Evolutionary conservation across 306 rosid genomes (phyloP).

Genomic region (Fagus crenata): DNA sequence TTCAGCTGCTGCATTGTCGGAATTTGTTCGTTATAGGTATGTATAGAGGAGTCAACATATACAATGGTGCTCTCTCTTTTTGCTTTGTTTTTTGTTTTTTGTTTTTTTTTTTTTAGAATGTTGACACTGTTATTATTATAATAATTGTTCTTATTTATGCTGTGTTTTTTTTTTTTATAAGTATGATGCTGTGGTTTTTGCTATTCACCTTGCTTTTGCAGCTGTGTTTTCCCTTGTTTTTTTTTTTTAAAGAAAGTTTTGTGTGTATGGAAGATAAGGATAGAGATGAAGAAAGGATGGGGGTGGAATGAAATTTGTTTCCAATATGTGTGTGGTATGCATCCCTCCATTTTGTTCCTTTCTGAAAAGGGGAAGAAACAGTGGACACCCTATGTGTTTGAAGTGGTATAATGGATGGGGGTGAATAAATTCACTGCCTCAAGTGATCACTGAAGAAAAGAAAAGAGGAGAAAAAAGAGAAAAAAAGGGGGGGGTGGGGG

Average conservation of each 20-base stretch:
- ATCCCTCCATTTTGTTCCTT: no score
- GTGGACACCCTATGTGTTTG: no score
- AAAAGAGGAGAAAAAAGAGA: neutral
- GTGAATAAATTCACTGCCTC: neutral
- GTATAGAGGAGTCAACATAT: slow-evolving; percentile 10
- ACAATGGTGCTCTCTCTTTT: slow-evolving; percentile 23
- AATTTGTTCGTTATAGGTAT: slow-evolving; percentile 88
- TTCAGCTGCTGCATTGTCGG: slow-evolving; percentile 93
- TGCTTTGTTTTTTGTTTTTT: slow-evolving; percentile 10
- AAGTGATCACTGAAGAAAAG: neutral
- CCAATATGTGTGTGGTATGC: no score
- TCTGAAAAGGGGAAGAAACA: no score
- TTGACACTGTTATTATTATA: neutral
- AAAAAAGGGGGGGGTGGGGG: no score
- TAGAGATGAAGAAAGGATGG: no score
- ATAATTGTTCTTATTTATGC: neutral
- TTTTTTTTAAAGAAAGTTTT: neutral
- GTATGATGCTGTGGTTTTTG: neutral
- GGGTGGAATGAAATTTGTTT: no score
- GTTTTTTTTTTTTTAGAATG: slow-evolving; percentile 8
- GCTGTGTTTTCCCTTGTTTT: no score
- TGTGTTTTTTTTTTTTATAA: no score
- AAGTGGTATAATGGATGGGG: neutral
- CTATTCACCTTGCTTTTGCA: neutral
- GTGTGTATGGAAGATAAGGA: neutral